Evolutionary conservation across 2,329 filamentous ascomycete genomes (phyloP), one percentile per base, ranked within the genome.

Genomic region (Sporothrix humicola): DNA sequence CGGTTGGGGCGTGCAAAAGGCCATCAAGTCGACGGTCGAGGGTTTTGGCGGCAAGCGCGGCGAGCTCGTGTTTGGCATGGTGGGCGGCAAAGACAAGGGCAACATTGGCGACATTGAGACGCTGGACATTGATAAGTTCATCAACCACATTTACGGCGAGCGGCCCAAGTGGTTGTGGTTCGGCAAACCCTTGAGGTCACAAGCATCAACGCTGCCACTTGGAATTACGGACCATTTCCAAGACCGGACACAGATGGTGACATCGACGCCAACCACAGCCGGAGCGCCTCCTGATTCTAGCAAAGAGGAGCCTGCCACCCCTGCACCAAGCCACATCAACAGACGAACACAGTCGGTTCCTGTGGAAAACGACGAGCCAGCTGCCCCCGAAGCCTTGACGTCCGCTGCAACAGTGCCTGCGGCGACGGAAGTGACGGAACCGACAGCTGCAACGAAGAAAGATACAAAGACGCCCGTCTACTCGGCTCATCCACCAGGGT

Each of bases 21-120:
- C 95, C 20, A 94, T 99, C 78, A 98, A 98, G 80, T 97, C 94
- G 2, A 98, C 95, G 0, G 93, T 98, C 65, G 94, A 93, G 20
- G 96, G 98, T 81, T 89, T 99, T 54, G 94, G 94, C 77, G 95
- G 96, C 15, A 97, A 98, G 81, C 92, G 95, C 71, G 95, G 95
- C 66, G 95, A 98, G 81, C 93, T 98, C 83, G 92, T 98, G 65
- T 94, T 97, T 85, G 95, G 94, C n/a, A 97, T 97, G 86, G 94
- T 97, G 6, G 92, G 91, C 54, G 90, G 92, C 37, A 90, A 92
- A 66, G 94, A 97, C 77, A 97, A 97, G 82, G 93, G 91, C 73
- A 93, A 94, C 3, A 95, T 98, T 76, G 92, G 93, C 3, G 95
- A 98, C 78, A 91, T 98, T 50, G 96, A 99, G 82, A 98, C 95